Evolutionary conservation across 1,284 basidiomycete genomes (phyloP).

Genomic region (Rhizopogon hawkerae): DNA sequence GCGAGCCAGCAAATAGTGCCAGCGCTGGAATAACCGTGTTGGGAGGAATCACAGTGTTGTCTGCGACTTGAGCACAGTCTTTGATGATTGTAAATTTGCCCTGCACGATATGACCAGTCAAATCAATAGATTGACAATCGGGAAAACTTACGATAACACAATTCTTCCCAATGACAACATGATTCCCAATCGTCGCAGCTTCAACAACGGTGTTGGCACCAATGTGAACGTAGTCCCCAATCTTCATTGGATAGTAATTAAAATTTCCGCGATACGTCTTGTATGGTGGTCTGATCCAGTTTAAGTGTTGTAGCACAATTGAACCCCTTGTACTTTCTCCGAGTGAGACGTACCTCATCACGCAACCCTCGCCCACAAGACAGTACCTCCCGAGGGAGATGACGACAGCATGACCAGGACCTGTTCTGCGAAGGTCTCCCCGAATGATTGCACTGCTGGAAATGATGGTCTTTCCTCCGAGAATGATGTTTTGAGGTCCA

Average conservation of each 20-base stretch:
- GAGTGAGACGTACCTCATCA: constrained; percentile 59
- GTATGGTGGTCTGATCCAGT: constrained; percentile 59
- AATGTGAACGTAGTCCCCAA: constrained; percentile 92
- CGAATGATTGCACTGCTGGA: constrained; percentile 82
- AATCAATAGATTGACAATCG: neutral
- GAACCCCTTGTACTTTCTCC: neutral
- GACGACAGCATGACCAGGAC: constrained; percentile 84
- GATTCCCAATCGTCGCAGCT: constrained; percentile 89
- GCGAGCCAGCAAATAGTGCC: constrained; percentile 81
- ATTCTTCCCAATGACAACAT: constrained; percentile 92
- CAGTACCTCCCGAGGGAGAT: constrained; percentile 92
- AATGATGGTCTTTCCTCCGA: constrained; percentile 96
- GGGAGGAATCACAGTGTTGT: constrained; percentile 84
- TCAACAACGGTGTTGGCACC: constrained; percentile 84
- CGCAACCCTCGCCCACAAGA: constrained; percentile 78
- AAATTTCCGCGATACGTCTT: constrained; percentile 88
- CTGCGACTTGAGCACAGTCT: constrained; percentile 84
- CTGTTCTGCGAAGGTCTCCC: constrained; percentile 78
- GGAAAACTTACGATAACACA: constrained; percentile 75
- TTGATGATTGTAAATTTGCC: constrained; percentile 97
- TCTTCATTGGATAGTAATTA: constrained; percentile 97
- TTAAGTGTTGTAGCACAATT: neutral
- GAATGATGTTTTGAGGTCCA: constrained; percentile 93
- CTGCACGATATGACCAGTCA: constrained; percentile 35
- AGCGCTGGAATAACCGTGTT: constrained; percentile 90